Percentiles rank a stretch among this genome's conserved stretches.
Evolutionary conservation across 192 early-diverging fungal genomes (phyloP).

Genomic region (Gorgonomyces haynaldii): DNA sequence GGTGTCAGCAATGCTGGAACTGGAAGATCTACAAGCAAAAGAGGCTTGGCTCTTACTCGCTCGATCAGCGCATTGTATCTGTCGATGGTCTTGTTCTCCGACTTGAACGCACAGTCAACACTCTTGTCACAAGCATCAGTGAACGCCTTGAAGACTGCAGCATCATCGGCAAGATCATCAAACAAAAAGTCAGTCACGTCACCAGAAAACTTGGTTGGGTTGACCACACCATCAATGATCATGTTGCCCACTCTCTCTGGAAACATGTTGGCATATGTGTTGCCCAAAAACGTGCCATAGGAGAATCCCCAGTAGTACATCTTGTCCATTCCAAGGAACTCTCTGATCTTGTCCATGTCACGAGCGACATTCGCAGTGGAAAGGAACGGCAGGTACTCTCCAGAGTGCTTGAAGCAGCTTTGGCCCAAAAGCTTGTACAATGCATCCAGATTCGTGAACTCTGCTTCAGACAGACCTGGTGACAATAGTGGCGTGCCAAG

Average conservation of each 20-base stretch:
- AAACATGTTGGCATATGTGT: slow-evolving; percentile 38
- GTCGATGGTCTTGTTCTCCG: too few species aligned
- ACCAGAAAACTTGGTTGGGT: slow-evolving; percentile 16
- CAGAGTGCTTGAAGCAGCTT: slow-evolving; percentile 16
- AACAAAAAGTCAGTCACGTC: slow-evolving; percentile 3
- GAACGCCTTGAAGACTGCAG: slow-evolving; percentile 17
- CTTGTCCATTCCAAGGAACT: slow-evolving; percentile 20
- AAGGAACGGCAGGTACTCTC: slow-evolving; percentile 17
- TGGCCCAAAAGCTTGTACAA: neutral
- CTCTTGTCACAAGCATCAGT: slow-evolving; percentile 10
- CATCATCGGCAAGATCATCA: neutral
- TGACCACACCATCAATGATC: slow-evolving; percentile 30
- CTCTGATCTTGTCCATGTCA: slow-evolving; percentile 31
- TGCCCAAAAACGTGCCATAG: slow-evolving; percentile 32
- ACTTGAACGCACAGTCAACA: too few species aligned
- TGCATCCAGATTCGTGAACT: neutral
- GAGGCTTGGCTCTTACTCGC: slow-evolving; percentile 6
- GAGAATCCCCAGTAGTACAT: slow-evolving; percentile 30
- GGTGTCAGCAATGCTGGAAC: slow-evolving; percentile 8
- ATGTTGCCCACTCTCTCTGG: slow-evolving; percentile 30
- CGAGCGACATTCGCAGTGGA: slow-evolving; percentile 26
- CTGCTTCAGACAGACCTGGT: too few species aligned
- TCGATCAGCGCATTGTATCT: too few species aligned
- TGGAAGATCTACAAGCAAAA: slow-evolving; percentile 1
- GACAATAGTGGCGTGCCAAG: neutral